These are phyloP conservation scores for Quercus dentata DNA, from an alignment of 306 rosid genomes.

Conservation along the genomic window DNA sequence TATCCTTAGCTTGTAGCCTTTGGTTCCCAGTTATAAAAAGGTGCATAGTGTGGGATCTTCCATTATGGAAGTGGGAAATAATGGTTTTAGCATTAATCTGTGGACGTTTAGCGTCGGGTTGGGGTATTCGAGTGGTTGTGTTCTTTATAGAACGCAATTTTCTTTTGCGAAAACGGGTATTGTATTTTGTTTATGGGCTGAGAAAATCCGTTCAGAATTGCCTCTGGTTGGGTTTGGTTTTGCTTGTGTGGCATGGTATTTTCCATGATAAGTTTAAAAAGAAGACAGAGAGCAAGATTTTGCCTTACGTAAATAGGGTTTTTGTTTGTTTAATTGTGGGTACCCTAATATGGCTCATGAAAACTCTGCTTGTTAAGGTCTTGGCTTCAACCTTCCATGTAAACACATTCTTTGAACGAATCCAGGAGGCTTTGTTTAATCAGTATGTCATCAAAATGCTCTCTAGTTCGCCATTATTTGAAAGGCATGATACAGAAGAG, in stretches of 20 bases:
- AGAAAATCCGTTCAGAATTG: slow-evolving; percentile 37
- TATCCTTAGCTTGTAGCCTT: slow-evolving; percentile 31
- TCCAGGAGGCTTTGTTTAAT: slow-evolving; percentile 37
- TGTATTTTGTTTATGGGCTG: slow-evolving; percentile 40
- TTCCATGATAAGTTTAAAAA: slow-evolving; percentile 27
- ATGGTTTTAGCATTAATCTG: slow-evolving; percentile 35
- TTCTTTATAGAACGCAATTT: slow-evolving; percentile 33
- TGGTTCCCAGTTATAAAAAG: slow-evolving; percentile 29
- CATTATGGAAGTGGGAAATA: slow-evolving; percentile 47
- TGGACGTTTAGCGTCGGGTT: slow-evolving; percentile 42
- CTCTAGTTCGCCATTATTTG: slow-evolving; percentile 26
- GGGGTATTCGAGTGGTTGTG: slow-evolving; percentile 36
- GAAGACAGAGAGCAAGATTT: slow-evolving; percentile 17
- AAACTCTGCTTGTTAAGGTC: slow-evolving; percentile 37
- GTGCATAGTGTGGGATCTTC: slow-evolving; percentile 35
- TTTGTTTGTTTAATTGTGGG: slow-evolving; percentile 28
- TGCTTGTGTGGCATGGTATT: slow-evolving; percentile 35
- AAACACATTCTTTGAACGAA: slow-evolving; percentile 31
- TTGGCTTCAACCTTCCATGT: slow-evolving; percentile 43
- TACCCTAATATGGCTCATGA: slow-evolving; percentile 31
- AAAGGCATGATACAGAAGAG: slow-evolving; percentile 2
- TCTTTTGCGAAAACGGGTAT: slow-evolving; percentile 33
- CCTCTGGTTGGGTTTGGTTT: slow-evolving; percentile 37
- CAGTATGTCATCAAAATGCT: slow-evolving; percentile 36
- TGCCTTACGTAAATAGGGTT: slow-evolving; percentile 32